Evolutionary conservation across 805 yeast genomes (phyloP).

Genomic region (Brettanomyces bruxellensis): DNA sequence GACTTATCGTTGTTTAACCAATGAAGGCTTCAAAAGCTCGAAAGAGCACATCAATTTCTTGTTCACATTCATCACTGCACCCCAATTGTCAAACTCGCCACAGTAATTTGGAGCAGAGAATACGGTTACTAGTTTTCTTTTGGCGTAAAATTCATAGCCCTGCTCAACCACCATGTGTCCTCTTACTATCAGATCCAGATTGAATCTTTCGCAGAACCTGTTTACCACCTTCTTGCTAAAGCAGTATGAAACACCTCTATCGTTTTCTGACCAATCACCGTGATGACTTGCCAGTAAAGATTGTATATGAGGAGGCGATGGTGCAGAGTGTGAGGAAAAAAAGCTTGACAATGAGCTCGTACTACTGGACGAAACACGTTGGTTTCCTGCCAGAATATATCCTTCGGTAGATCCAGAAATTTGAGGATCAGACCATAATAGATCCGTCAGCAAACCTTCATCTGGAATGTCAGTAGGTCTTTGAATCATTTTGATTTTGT

Average conservation of each 20-base stretch:
- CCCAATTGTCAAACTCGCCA: conserved; percentile 74
- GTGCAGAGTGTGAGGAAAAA: background rate
- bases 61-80: conserved; percentile 70
- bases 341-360: background rate
- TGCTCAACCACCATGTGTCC: conserved; percentile 91
- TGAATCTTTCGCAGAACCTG: conserved; percentile 53
- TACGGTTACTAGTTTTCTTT: conserved; percentile 65
- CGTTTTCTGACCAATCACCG: conserved; percentile 71
- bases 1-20: conserved; percentile 1
- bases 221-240: conserved; percentile 70
- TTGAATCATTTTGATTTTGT: conserved; percentile 60
- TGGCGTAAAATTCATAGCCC: conserved; percentile 76
- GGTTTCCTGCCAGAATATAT: conserved; percentile 11
- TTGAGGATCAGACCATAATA: conserved; percentile 80
- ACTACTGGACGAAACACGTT: conserved; percentile 4
- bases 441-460: conserved; percentile 66
- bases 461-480: conserved; percentile 84
- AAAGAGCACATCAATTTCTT: conserved; percentile 61
- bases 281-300: conserved; percentile 4
- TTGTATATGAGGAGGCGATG: background rate
- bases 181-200: conserved; percentile 68
- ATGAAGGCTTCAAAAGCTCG: conserved; percentile 53
- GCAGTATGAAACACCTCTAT: conserved; percentile 75
- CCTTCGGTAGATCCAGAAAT: conserved; percentile 18
- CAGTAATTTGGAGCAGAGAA: conserved; percentile 81